These are phyloP conservation scores for Jacaranda copaia DNA, from an alignment of 257 asterid genomes.

Conservation along the genomic window DNA sequence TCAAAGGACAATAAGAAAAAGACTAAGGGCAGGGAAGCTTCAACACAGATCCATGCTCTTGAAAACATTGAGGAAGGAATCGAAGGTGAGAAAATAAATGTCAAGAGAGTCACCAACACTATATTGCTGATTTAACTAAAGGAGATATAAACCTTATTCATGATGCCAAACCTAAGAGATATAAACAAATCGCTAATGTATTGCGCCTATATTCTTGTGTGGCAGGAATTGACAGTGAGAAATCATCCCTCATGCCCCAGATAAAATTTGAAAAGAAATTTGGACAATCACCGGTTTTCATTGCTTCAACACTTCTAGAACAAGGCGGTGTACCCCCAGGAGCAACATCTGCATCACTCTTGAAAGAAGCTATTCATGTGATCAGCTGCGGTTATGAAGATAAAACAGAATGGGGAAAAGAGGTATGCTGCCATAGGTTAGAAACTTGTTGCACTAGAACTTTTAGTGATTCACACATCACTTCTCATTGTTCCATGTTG, in stretches of 20 bases:
- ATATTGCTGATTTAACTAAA: neutral
- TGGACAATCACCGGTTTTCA: slow-evolving; percentile 93
- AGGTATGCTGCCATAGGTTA: slow-evolving; percentile 52
- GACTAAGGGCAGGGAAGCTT: slow-evolving; percentile 69
- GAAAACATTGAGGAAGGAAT: slow-evolving; percentile 96
- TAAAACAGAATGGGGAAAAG: slow-evolving; percentile 98
- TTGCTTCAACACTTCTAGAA: slow-evolving; percentile 88
- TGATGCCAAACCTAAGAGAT: neutral
- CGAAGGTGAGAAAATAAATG: slow-evolving; percentile 63
- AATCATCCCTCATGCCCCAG: slow-evolving; percentile 85
- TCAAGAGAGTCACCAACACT: neutral
- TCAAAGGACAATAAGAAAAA: slow-evolving; percentile 73
- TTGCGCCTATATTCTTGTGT: neutral
- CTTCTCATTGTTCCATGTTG: slow-evolving; percentile 23
- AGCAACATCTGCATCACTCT: slow-evolving; percentile 89
- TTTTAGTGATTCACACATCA: neutral
- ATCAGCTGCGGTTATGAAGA: slow-evolving; percentile 97
- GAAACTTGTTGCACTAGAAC: neutral
- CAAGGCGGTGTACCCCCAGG: slow-evolving; percentile 90
- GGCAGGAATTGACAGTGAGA: slow-evolving; percentile 84
- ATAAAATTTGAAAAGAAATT: slow-evolving; percentile 85
- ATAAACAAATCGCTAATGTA: neutral
- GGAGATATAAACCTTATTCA: neutral
- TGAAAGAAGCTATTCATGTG: slow-evolving; percentile 98
- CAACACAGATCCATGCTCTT: slow-evolving; percentile 94